These are phyloP conservation scores for Aspergillaceae sp. DNA, from an alignment of 2,329 filamentous ascomycete genomes.

Conservation along the genomic window DNA sequence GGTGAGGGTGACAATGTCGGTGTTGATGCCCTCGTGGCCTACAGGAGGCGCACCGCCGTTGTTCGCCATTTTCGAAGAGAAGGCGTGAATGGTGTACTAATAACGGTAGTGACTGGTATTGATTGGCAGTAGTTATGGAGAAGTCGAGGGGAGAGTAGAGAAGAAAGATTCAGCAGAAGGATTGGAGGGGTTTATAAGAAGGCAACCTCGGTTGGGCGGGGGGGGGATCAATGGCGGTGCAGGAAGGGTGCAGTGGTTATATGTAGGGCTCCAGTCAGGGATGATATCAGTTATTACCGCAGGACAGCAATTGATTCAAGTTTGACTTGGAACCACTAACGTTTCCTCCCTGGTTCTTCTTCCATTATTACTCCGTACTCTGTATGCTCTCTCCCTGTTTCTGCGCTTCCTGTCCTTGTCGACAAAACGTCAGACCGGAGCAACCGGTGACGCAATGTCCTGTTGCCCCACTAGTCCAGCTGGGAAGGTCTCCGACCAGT, in stretches of 20 bases:
- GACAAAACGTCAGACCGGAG: constrained; percentile 5
- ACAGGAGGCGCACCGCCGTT: constrained; percentile 45
- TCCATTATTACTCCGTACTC: too few relatives aligned
- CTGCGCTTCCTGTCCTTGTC: too few relatives aligned
- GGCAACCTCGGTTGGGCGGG: constrained; percentile 24
- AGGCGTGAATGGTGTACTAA: background rate
- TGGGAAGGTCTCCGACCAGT: constrained; percentile 9
- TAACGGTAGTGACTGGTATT: constrained; percentile 1
- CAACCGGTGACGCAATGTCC: constrained; percentile 2
- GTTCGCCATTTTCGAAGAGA: constrained; percentile 25
- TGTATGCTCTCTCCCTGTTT: too few relatives aligned
- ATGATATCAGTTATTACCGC: background rate
- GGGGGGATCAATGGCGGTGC: constrained; percentile 11
- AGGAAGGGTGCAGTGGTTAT: background rate
- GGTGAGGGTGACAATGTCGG: constrained; percentile 89
- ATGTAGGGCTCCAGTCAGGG: background rate
- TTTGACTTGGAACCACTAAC: too few relatives aligned
- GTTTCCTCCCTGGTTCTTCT: too few relatives aligned
- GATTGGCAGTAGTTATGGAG: background rate
- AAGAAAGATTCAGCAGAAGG: constrained; percentile 1
- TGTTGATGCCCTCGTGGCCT: constrained; percentile 75
- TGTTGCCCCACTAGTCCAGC: constrained; percentile 12
- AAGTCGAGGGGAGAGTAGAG: background rate
- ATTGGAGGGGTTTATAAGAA: constrained; percentile 2
- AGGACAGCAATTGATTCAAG: too few relatives aligned